Base-by-base conservation (phyloP, 139 green algal species). In the Diplosphaera chodatii region DNA sequence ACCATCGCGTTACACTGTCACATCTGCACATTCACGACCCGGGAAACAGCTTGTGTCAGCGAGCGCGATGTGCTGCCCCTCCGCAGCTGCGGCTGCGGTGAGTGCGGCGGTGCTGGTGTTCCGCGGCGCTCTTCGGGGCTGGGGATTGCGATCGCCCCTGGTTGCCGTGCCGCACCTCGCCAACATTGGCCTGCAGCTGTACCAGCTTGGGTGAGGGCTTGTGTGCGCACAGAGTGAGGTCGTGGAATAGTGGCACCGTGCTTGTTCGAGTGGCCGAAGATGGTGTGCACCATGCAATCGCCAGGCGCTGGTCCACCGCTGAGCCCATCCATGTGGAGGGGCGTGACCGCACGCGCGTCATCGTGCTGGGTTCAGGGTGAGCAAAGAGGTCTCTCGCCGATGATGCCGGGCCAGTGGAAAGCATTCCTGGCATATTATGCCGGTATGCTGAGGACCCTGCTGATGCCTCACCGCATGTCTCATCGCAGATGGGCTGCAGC, bases 391-490 rank as follows among this genome's bases (percentile, higher is more conserved):
- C 69, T 75, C 33, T 82, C 77, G 0, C 79, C 83, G 10, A 66
- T 85, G 25, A 76, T 70, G 63, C 66, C 67, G 21, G 83, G 77
- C 1, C 77, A 86, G 63, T 87, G 84, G 83, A 75, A 82, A 33
- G 67, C 68, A 0, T 91, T 89, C 72, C 69, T 88, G 15, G 75
- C 29, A 2, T 83, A 85, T 33, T 91, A 88, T 56, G 82, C 82
- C 30, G 79, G 78, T 66, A 29, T 27, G 23, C n/a, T n/a, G n/a
- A n/a, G n/a, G n/a, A n/a, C n/a, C n/a, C n/a, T n/a, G n/a, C n/a
- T n/a, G n/a, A n/a, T n/a, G n/a, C n/a, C n/a, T n/a, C n/a, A n/a
- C n/a, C n/a, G n/a, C n/a, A n/a, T n/a, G n/a, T n/a, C n/a, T n/a
- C n/a, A n/a, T n/a, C 62, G 66, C 34, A 34, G 66, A 4, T 70